Evolutionary conservation across 495 filamentous ascomycete genomes (phyloP), one percentile per base, ranked within the genome.

Genomic region (Tuber indicum): DNA sequence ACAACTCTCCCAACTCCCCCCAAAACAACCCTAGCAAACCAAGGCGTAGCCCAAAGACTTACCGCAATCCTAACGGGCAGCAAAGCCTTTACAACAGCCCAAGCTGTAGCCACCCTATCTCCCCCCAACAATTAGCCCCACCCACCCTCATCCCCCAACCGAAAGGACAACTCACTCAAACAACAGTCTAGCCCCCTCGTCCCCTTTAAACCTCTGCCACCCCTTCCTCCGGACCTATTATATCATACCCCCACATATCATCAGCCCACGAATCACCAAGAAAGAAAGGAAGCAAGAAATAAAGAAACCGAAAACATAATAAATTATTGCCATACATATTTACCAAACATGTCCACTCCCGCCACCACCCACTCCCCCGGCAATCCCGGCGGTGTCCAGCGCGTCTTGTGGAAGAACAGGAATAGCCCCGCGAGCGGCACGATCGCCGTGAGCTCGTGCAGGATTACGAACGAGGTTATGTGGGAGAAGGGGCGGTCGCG

Each of bases 381-480:
- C 17, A 82, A 42, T 43, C 81, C 81, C 10, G 80, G 81, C 26
- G 81, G 81, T 10, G 75, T 77, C 81, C 81, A 82, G 45, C 70
- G 58, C 39, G 81, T 88, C 79, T 92, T 92, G 84, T 98, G 92
- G 83, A 99, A 97, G 2, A 88, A 77, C 9, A 87, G 91, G 17
- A 91, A 89, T 0, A 99, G 87, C 0, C 90, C 92, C 43, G 94
- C 83, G 0, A 98, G 84, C 0, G 96, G 94, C 6, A 94, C 77
- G 21, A 98, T 84, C 26, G 96, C 96, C 0, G 96, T 98, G 46
- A 96, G 76, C 84, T 99, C 96, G 86, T 99, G 96, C 0, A 99
- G 88, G 62, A 97, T 86, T 16, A 99, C 85, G 84, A 99, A 99
- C 4, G 96, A 89, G 10, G 90, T 90, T 58, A 97, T 86, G 85